phyloP scores from a whole-genome alignment of 1,284 basidiomycete species.

The Ustilago bromivora region DNA sequence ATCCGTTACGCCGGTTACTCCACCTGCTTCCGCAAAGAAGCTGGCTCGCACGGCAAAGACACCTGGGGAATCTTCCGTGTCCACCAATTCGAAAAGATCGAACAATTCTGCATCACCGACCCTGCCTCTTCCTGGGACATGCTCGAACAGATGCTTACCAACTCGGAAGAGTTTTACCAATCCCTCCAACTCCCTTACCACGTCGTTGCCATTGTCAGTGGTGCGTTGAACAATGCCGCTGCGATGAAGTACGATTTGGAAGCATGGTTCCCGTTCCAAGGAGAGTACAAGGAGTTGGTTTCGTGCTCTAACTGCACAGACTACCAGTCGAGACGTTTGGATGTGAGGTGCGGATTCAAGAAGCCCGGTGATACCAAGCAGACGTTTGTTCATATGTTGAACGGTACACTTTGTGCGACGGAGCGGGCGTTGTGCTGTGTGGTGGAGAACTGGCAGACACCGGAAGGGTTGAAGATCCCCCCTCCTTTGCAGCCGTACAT shows the following conservation, averaged over 20 bases:
- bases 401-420: slow-evolving; percentile 94
- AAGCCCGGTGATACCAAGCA: slow-evolving; percentile 69
- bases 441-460: slow-evolving; percentile 98
- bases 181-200: slow-evolving; percentile 90
- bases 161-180: slow-evolving; percentile 95
- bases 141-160: slow-evolving; percentile 90
- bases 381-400: slow-evolving; percentile 68
- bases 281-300: slow-evolving; percentile 86
- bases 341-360: slow-evolving; percentile 67
- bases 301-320: slow-evolving; percentile 72
- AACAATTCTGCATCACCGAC: slow-evolving; percentile 92
- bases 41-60: slow-evolving; percentile 94
- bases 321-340: slow-evolving; percentile 70
- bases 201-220: slow-evolving; percentile 94
- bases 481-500: slow-evolving; percentile 91
- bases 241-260: slow-evolving; percentile 97
- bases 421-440: slow-evolving; percentile 95
- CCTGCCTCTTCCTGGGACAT: slow-evolving; percentile 87
- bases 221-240: slow-evolving; percentile 95
- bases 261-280: slow-evolving; percentile 99
- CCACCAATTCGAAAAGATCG: slow-evolving; percentile 99
- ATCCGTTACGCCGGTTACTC: slow-evolving; percentile 79
- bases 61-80: slow-evolving; percentile 99
- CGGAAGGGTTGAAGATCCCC: slow-evolving; percentile 90
- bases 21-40: slow-evolving; percentile 99